These are phyloP conservation scores for Backusella parvicylindrica DNA, from an alignment of 192 early-diverging fungal genomes.

Conservation along the genomic window DNA sequence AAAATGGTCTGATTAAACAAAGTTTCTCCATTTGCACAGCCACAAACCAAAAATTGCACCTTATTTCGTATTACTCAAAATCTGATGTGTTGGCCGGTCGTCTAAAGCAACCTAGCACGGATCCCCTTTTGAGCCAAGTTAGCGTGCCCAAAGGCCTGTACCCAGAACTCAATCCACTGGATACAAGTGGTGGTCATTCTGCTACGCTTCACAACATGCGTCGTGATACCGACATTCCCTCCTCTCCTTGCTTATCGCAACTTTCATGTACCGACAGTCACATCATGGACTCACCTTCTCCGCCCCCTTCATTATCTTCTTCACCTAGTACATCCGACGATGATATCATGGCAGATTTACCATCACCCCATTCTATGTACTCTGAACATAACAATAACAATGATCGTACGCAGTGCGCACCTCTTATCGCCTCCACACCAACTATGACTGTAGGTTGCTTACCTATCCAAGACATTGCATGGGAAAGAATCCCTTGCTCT, in stretches of 20 bases:
- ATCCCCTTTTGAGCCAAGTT: conserved; percentile 63
- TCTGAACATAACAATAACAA: neutral
- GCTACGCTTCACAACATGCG: conserved; percentile 27
- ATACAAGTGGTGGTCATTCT: conserved; percentile 32
- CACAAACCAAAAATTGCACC: conserved; percentile 76
- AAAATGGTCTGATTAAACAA: conserved; percentile 86
- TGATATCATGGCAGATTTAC: conserved; percentile 22
- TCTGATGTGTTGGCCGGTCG: conserved; percentile 67
- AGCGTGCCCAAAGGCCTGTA: conserved; percentile 79
- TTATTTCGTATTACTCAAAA: conserved; percentile 89
- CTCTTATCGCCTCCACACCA: neutral
- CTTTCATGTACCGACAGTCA: neutral
- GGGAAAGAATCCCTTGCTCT: conserved; percentile 36
- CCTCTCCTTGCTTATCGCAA: conserved; percentile 6
- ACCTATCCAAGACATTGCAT: conserved; percentile 36
- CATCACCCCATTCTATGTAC: conserved; percentile 14
- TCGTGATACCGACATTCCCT: neutral
- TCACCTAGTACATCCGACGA: conserved; percentile 37
- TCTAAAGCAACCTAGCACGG: conserved; percentile 63
- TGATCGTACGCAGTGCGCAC: neutral
- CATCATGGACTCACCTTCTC: neutral
- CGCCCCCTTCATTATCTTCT: conserved; percentile 34
- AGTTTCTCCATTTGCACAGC: conserved; percentile 82
- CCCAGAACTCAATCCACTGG: conserved; percentile 62
- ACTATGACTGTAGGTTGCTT: neutral